A percentile compares a stretch with the other conserved stretches of the same genome.
These are phyloP conservation scores for Linnemannia zychae DNA, from an alignment of 192 early-diverging fungal genomes.

Conservation along the genomic window DNA sequence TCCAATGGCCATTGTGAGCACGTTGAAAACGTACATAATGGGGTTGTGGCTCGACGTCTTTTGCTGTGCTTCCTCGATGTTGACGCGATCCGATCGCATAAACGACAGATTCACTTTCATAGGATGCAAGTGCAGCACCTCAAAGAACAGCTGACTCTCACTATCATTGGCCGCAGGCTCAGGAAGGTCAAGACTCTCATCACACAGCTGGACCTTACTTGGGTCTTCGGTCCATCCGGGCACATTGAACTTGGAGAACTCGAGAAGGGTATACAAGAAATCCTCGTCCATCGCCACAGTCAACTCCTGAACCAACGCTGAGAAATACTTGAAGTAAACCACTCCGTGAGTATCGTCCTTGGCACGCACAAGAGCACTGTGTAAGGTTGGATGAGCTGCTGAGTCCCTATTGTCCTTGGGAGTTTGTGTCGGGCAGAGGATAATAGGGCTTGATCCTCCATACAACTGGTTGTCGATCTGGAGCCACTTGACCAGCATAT, in stretches of 20 bases:
- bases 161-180: conserved; percentile 78
- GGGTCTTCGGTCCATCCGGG: conserved; percentile 67
- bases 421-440: conserved; percentile 93
- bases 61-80: conserved; percentile 70
- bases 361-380: conserved; percentile 82
- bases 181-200: conserved; percentile 74
- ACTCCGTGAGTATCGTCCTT: conserved; percentile 97
- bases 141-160: conserved; percentile 90
- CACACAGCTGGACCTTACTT: conserved; percentile 56
- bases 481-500: conserved; percentile 89
- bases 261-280: conserved; percentile 86
- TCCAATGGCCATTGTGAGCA: conserved; percentile 98
- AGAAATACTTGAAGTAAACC: conserved; percentile 95
- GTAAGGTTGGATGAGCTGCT: conserved; percentile 69
- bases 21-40: conserved; percentile 78
- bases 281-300: conserved; percentile 96
- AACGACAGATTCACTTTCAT: conserved; percentile 98
- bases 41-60: conserved; percentile 62
- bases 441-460: conserved; percentile 88
- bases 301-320: conserved; percentile 92
- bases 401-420: conserved; percentile 78
- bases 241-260: conserved; percentile 88
- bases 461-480: conserved; percentile 97
- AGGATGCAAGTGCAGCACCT: conserved; percentile 93
- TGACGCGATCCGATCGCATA: conserved; percentile 80